Conservation (phyloP, 1,284 basidiomycete species). For the Cryptococcus hybrid region DNA sequence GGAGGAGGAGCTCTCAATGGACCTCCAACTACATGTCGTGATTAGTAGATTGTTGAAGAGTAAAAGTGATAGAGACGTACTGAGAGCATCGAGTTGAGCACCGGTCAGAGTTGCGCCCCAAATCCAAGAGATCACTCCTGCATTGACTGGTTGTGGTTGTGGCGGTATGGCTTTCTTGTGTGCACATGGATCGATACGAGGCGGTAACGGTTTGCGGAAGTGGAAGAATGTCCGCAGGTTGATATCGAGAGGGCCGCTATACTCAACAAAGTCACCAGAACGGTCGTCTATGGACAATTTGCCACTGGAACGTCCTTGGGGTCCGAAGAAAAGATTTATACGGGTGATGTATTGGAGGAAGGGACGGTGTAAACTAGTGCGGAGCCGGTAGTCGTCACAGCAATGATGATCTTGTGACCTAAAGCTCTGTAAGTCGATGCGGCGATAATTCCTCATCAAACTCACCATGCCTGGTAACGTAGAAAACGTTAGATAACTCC, state of each 20-base stretch:
- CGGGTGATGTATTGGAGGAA: conserved; percentile 49
- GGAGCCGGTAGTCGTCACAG: conserved; percentile 59
- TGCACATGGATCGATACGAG: too few species aligned
- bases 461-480: too few species aligned
- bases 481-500: too few species aligned
- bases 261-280: conserved; percentile 50
- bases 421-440: not conserved
- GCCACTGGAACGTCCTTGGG: conserved; percentile 31
- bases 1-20: conserved; percentile 39
- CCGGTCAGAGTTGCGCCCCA: too few species aligned
- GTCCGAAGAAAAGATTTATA: conserved; percentile 39
- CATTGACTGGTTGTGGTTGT: too few species aligned
- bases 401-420: conserved; percentile 59
- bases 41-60: not conserved
- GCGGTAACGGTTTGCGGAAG: conserved; percentile 48
- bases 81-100: too few species aligned
- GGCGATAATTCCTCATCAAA: conserved; percentile 5
- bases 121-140: too few species aligned
- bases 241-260: conserved; percentile 43
- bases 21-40: conserved; percentile 36
- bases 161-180: too few species aligned
- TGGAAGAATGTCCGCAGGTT: conserved; percentile 50
- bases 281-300: conserved; percentile 45
- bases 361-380: conserved; percentile 69
- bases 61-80: conserved; percentile 17